These are phyloP conservation scores for Xylona heveae DNA, from an alignment of 495 filamentous ascomycete species.

Conservation along the genomic window DNA sequence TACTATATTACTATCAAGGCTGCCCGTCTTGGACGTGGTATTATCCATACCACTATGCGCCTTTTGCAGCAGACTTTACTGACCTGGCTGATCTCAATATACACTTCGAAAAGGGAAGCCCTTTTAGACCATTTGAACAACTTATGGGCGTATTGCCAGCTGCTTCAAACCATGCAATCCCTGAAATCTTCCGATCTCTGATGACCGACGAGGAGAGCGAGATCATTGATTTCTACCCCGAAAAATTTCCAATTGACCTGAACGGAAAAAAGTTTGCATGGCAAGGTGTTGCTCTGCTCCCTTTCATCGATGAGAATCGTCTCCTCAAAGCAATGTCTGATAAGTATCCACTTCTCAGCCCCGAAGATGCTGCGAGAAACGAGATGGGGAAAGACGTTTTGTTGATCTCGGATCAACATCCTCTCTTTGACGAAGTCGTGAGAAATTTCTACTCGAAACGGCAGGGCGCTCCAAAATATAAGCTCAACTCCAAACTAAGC, in stretches of 20 bases:
- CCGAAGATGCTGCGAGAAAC: constrained; percentile 65
- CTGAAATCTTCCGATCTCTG: constrained; percentile 60
- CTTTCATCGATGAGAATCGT: constrained; percentile 87
- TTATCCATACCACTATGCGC: constrained; percentile 95
- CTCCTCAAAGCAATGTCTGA: constrained; percentile 65
- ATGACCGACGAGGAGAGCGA: constrained; percentile 76
- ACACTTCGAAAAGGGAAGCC: constrained; percentile 64
- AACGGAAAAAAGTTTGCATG: constrained; percentile 98
- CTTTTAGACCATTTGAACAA: constrained; percentile 89
- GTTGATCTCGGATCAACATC: constrained; percentile 61
- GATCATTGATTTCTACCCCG: constrained; percentile 95
- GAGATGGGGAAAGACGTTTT: constrained; percentile 60
- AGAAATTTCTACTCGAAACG: constrained; percentile 82
- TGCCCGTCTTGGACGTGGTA: constrained; percentile 98
- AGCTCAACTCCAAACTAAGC: constrained; percentile 49
- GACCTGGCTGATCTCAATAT: constrained; percentile 61
- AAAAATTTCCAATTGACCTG: constrained; percentile 77
- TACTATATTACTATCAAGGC: constrained; percentile 93
- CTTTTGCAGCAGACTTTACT: constrained; percentile 88
- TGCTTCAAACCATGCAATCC: constrained; percentile 77
- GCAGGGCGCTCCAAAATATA: constrained; percentile 37
- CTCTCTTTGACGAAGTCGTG: constrained; percentile 62
- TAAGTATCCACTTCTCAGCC: constrained; percentile 56
- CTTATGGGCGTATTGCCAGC: constrained; percentile 95
- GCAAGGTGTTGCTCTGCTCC: constrained; percentile 86